Conservation (phyloP, 1,139 yeast genomes). For the Meyerozyma smithsonii region DNA sequence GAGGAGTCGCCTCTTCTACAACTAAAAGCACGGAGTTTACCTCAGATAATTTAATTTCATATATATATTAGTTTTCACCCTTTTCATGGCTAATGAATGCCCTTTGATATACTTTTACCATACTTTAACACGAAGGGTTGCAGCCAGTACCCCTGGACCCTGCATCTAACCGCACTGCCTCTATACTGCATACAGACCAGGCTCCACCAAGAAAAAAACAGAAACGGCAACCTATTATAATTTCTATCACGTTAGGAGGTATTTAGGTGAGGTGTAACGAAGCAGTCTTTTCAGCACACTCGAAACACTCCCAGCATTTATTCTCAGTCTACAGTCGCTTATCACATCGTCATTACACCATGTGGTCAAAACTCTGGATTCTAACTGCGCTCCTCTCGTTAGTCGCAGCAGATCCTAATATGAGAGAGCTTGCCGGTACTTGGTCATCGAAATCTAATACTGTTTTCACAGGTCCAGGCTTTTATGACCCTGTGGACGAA, state of each 20-base stretch:
- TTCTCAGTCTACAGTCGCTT: not conserved
- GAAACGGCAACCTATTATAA: not conserved
- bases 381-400: not conserved
- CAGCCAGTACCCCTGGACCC: not conserved
- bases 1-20: conserved; percentile 24
- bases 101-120: not conserved
- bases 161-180: not conserved
- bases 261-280: too few relatives aligned
- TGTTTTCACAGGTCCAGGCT: conserved; percentile 96
- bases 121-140: not conserved
- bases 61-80: not conserved
- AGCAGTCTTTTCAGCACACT: too few relatives aligned
- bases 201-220: not conserved
- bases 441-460: conserved; percentile 93
- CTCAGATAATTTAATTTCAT: not conserved
- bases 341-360: not conserved
- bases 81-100: not conserved
- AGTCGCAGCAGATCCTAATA: conserved; percentile 15
- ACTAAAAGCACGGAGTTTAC: conserved; percentile 6
- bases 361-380: not conserved
- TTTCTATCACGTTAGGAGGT: too few relatives aligned
- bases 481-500: conserved; percentile 94
- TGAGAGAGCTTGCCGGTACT: conserved; percentile 66
- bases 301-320: too few relatives aligned
- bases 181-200: not conserved